These are phyloP conservation scores for Geotrichum candidum DNA, from an alignment of 1,139 yeast species.

Conservation along the genomic window DNA sequence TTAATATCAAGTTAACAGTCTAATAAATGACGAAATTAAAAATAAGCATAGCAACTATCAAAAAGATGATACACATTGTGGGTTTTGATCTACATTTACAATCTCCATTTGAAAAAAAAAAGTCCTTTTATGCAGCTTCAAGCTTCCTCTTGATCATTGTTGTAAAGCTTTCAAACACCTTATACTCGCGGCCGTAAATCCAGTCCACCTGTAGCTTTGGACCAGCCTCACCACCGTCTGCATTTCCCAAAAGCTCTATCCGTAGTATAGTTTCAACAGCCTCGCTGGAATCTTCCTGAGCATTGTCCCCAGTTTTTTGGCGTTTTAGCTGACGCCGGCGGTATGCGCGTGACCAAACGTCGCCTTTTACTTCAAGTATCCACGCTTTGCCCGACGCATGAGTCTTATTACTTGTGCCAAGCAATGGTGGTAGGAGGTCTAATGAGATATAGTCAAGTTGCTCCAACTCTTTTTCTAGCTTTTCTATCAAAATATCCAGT, in stretches of 20 bases:
- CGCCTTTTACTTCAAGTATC: slow-evolving; percentile 22
- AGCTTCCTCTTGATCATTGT: slow-evolving; percentile 9
- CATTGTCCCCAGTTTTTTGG: background rate
- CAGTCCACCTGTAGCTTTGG: background rate
- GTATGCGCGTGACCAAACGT: slow-evolving; percentile 36
- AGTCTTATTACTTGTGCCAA: background rate
- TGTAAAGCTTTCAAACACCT: slow-evolving; percentile 4
- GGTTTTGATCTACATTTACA: background rate
- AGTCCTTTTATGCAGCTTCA: background rate
- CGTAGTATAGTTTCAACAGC: background rate
- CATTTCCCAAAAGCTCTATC: background rate
- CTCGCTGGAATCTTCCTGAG: background rate
- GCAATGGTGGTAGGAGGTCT: background rate
- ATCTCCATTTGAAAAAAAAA: no score
- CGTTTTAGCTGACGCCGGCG: slow-evolving; percentile 24
- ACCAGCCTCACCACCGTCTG: background rate
- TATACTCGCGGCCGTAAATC: slow-evolving; percentile 8
- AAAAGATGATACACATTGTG: no score
- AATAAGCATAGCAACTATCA: no score
- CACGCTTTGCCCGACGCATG: background rate
- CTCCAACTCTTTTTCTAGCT: background rate
- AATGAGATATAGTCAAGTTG: background rate
- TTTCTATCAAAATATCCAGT: no score
- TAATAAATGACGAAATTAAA: no score
- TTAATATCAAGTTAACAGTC: no score